These are phyloP conservation scores for Ceratocystis cubensis DNA, from an alignment of 2,329 filamentous ascomycete species.

Conservation along the genomic window DNA sequence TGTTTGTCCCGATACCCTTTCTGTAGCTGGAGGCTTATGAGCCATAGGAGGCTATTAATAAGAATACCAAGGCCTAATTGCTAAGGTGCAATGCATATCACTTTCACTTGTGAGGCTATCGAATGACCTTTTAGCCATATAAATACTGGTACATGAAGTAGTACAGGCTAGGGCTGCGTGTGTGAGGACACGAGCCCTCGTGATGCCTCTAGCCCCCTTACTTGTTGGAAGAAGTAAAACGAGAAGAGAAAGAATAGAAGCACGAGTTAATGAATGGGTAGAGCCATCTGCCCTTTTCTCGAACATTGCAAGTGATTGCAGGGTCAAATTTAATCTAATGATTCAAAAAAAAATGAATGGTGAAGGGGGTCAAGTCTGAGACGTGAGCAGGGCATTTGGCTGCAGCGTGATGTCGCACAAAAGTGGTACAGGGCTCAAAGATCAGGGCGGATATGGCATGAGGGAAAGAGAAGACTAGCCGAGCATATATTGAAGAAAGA, in stretches of 20 bases:
- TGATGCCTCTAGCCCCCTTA: too few species aligned
- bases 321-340: too few species aligned
- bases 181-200: neutral
- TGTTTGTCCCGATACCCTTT: constrained; percentile 8
- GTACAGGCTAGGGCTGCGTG: neutral
- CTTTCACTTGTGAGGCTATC: too few species aligned
- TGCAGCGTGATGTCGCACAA: neutral
- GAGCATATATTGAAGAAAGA: neutral
- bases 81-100: neutral
- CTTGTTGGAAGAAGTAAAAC: too few species aligned
- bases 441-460: neutral
- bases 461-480: neutral
- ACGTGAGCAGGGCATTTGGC: neutral
- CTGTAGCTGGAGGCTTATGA: neutral
- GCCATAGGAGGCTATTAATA: neutral
- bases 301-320: too few species aligned
- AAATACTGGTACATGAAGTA: too few species aligned
- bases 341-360: neutral
- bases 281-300: too few species aligned
- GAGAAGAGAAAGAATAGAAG: too few species aligned
- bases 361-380: neutral
- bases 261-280: too few species aligned
- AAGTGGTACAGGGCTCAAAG: constrained; percentile 1
- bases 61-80: neutral
- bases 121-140: too few species aligned